A percentile compares a stretch with the other conserved stretches of the same genome.
phyloP scores from a whole-genome alignment of 2,329 filamentous ascomycete species.

The Alternaria postmessia region DNA sequence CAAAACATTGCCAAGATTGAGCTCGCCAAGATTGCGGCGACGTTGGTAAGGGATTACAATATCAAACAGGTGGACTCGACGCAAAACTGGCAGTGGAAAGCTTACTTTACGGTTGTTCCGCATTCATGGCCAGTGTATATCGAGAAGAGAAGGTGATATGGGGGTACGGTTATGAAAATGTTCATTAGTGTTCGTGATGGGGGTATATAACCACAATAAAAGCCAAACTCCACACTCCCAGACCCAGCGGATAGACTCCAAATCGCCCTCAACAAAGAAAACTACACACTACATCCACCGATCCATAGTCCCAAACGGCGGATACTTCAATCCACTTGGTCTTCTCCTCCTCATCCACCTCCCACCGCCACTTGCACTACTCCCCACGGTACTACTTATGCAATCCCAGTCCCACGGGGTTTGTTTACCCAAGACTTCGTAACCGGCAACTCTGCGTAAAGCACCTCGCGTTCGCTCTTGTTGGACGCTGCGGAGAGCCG shows the following conservation, averaged over 20 bases:
- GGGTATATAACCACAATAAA: not conserved
- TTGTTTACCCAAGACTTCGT: conserved; percentile 39
- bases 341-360: conserved; percentile 16
- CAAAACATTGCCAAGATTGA: conserved; percentile 49
- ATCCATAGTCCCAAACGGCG: conserved; percentile 39
- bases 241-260: not conserved
- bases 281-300: conserved; percentile 28
- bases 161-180: not conserved
- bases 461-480: conserved; percentile 23
- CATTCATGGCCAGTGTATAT: conserved; percentile 32
- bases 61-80: conserved; percentile 38
- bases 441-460: conserved; percentile 40
- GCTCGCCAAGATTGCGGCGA: conserved; percentile 47
- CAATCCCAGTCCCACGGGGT: conserved; percentile 49
- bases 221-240: not conserved
- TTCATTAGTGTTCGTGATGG: not conserved
- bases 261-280: not conserved
- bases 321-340: conserved; percentile 31
- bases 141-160: not conserved
- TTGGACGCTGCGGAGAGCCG: conserved; percentile 31
- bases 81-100: conserved; percentile 43
- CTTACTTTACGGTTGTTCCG: conserved; percentile 44
- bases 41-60: conserved; percentile 46
- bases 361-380: conserved; percentile 16
- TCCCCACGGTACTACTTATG: conserved; percentile 38